Conservation (phyloP, 1,284 basidiomycete genomes). For the Athelia sp. region DNA sequence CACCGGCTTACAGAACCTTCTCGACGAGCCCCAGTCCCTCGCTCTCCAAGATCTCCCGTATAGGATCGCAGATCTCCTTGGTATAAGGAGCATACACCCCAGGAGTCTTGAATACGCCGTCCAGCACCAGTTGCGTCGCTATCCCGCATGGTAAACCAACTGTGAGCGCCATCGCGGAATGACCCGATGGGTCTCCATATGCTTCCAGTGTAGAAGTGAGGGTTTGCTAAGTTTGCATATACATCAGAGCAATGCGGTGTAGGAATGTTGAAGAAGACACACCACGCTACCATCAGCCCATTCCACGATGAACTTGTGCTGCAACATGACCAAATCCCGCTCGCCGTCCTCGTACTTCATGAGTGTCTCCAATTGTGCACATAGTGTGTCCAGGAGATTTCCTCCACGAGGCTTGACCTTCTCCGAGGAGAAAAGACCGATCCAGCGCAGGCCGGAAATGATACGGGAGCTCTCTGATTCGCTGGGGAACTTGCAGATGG, state of each 20-base stretch:
- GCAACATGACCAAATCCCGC: constrained; percentile 94
- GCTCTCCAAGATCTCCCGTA: constrained; percentile 73
- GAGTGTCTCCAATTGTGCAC: constrained; percentile 84
- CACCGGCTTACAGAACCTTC: constrained; percentile 58
- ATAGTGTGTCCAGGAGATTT: constrained; percentile 93
- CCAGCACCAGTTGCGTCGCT: constrained; percentile 80
- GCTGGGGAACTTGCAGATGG: constrained; percentile 68
- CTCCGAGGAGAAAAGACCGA: constrained; percentile 84
- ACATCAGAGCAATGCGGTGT: constrained; percentile 6
- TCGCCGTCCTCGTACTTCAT: constrained; percentile 92
- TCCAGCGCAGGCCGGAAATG: constrained; percentile 86
- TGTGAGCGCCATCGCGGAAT: constrained; percentile 90
- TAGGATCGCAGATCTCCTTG: constrained; percentile 82
- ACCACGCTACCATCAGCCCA: constrained; percentile 79
- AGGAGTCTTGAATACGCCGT: constrained; percentile 71
- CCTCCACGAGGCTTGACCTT: constrained; percentile 61
- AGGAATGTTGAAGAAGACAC: constrained; percentile 15
- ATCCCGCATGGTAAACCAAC: constrained; percentile 96
- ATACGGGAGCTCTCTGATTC: constrained; percentile 71
- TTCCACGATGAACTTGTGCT: constrained; percentile 94
- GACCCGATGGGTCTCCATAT: constrained; percentile 81
- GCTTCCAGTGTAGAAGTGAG: constrained; percentile 91
- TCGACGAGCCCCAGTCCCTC: constrained; percentile 85
- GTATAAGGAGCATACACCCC: constrained; percentile 90
- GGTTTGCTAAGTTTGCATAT: constrained; percentile 54